phyloP scores from a whole-genome alignment of 2,329 filamentous ascomycete genomes.

The Sarocladium oryzae region DNA sequence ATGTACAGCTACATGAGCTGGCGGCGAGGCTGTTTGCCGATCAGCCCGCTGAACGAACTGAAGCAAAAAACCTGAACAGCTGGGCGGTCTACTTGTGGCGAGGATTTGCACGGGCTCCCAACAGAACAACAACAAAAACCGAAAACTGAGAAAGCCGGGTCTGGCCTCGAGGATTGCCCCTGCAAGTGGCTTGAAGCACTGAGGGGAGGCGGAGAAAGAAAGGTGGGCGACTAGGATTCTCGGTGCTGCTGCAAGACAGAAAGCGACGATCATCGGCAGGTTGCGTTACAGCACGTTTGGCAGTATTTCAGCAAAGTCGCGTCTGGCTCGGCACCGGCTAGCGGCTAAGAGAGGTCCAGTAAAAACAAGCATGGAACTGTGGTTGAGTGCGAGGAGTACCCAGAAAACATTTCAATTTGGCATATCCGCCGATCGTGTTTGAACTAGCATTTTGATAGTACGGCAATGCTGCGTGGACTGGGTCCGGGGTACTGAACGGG shows the following conservation, averaged over 20 bases:
- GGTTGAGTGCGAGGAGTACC: background rate
- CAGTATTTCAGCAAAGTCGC: background rate
- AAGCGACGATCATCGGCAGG: background rate
- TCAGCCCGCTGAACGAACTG: background rate
- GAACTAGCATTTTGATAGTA: background rate
- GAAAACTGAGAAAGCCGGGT: too few species aligned
- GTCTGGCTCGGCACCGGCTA: background rate
- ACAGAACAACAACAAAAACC: background rate
- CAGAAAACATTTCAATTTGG: background rate
- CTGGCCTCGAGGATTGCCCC: background rate
- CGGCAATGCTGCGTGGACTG: too few species aligned
- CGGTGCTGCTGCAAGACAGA: background rate
- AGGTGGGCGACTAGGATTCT: background rate
- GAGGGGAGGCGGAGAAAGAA: background rate
- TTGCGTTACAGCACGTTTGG: background rate
- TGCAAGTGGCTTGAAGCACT: background rate
- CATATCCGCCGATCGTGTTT: background rate
- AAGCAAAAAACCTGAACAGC: background rate
- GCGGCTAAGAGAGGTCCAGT: conserved; percentile 1
- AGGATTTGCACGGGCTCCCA: background rate
- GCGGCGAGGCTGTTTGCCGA: background rate
- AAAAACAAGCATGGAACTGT: background rate
- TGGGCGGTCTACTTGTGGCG: background rate
- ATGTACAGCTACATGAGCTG: background rate
- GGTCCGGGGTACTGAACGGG: conserved; percentile 3